Evolutionary conservation across 2,329 filamentous ascomycete species (phyloP).

Genomic region (Raffaelea ambrosiae): DNA sequence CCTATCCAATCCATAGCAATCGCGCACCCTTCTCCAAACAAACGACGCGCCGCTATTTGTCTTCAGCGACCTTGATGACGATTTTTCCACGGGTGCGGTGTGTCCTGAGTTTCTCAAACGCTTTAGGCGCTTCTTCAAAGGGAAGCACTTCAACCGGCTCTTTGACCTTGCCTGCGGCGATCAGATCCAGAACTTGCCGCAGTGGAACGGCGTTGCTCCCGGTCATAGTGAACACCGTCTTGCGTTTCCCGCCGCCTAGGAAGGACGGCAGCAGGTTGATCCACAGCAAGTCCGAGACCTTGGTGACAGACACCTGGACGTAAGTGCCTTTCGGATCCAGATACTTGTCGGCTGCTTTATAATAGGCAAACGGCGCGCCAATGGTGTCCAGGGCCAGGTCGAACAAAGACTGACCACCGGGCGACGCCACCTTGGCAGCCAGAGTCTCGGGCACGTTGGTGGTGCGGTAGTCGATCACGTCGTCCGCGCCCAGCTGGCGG

Average conservation of each 20-base stretch:
- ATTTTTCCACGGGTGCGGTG: slow-evolving; percentile 17
- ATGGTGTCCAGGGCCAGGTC: slow-evolving; percentile 21
- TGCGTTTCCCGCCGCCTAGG: slow-evolving; percentile 11
- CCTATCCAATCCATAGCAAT: no score
- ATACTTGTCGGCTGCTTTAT: slow-evolving; percentile 12
- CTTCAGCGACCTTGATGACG: slow-evolving; percentile 12
- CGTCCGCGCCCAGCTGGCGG: slow-evolving; percentile 24
- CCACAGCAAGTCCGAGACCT: neutral
- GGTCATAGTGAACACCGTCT: slow-evolving; percentile 8
- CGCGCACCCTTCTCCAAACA: no score
- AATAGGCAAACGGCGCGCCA: slow-evolving; percentile 13
- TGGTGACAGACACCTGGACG: slow-evolving; percentile 13
- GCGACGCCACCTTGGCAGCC: neutral
- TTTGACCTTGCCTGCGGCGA: slow-evolving; percentile 17
- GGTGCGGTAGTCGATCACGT: slow-evolving; percentile 25
- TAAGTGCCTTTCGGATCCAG: slow-evolving; percentile 14
- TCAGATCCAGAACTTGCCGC: slow-evolving; percentile 14
- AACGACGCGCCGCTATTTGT: neutral
- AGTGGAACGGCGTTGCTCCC: slow-evolving; percentile 8
- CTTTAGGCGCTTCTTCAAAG: slow-evolving; percentile 15
- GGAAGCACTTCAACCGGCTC: slow-evolving; percentile 15
- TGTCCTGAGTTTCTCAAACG: slow-evolving; percentile 14
- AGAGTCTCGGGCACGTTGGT: slow-evolving; percentile 12
- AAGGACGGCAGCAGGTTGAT: slow-evolving; percentile 10
- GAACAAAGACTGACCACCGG: slow-evolving; percentile 9